Evolutionary conservation across 768 basidiomycete genomes (phyloP).

Genomic region (Lactarius akahatsu): DNA sequence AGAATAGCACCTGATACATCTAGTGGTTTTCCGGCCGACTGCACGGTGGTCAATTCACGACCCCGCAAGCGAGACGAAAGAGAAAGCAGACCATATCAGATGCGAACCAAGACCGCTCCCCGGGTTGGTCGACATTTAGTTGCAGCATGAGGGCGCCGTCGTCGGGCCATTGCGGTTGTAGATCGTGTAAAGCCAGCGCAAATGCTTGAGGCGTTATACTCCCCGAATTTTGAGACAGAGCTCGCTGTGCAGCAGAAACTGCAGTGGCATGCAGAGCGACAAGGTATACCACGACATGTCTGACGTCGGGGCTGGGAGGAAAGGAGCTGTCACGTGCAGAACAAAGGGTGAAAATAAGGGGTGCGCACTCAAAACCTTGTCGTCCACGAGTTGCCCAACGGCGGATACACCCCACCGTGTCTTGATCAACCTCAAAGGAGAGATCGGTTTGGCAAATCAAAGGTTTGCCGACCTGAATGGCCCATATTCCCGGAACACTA

Average conservation of each 20-base stretch:
- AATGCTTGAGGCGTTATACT: conserved; percentile 21
- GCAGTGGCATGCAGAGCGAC: conserved; percentile 17
- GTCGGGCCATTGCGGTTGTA: conserved; percentile 25
- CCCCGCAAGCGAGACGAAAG: neutral
- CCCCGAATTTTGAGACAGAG: conserved; percentile 8
- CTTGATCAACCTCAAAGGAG: conserved; percentile 21
- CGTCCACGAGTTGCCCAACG: conserved; percentile 21
- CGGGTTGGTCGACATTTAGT: conserved; percentile 18
- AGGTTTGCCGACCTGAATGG: conserved; percentile 22
- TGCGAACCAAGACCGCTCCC: conserved; percentile 19
- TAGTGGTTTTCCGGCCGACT: conserved; percentile 15
- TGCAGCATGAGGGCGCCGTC: conserved; percentile 21
- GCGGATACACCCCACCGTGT: conserved; percentile 15
- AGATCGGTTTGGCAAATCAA: conserved; percentile 12
- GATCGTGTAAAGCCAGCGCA: conserved; percentile 14
- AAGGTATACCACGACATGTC: conserved; percentile 24
- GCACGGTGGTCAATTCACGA: neutral
- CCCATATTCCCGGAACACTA: conserved; percentile 24
- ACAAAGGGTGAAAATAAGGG: neutral
- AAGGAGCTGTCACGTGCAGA: neutral
- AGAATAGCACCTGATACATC: conserved; percentile 23
- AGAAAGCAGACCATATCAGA: conserved; percentile 20
- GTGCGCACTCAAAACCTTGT: conserved; percentile 23
- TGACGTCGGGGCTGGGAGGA: conserved; percentile 15
- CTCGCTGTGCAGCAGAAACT: conserved; percentile 15